Base-by-base conservation (phyloP, 2,329 filamentous ascomycete species). In the Rasamsonia emersonii region DNA sequence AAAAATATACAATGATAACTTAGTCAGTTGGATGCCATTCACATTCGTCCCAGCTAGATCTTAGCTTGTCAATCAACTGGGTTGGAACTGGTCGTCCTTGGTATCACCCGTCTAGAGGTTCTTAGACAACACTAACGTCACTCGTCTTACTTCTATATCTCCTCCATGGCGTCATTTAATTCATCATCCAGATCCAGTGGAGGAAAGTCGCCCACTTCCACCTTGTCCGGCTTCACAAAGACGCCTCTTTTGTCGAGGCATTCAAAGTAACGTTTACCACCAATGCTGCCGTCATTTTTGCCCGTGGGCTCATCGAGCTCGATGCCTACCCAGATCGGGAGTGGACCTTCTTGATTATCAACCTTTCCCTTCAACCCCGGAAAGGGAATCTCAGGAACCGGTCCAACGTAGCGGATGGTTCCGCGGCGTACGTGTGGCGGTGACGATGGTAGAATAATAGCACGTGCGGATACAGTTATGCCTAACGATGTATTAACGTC, bases 241-340 rank as follows among this genome's bases (percentile, higher is more conserved):
- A 73, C 71, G 9, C 76, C 76, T 21, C 70, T 70, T 13, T 65
- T 64, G 25, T 55, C 59, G 24, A 65, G 67, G 38, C 71, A 68
- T 14, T 54, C 49, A 38, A 79, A 80, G 51, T 78, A 77, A 33
- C 66, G 61, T 42, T 59, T 54, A 10, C 64, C 65, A 35, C 60
- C 61, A 3, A 67, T 56, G 23, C 58, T 65, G 4, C 75, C 75
- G 45, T 79, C 73, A 46, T 80, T 80, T 59, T 77, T 77, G 16
- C 76, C 76, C 6, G 68, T 72, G 2, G 76, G 76, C 53, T 80
- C 76, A 47, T 80, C 76, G 23, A 79, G 62, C 39, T 63, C 60
- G 19, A 80, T 61, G 9, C 75, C 75, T 7, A 78, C 58, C 75
- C 75, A 79, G 13, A 65, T 46, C 2, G 59, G 59, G 30, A 50